Percentiles rank a stretch among this genome's conserved stretches.
phyloP scores from a whole-genome alignment of 805 yeast species.

The Priceomyces medius region DNA sequence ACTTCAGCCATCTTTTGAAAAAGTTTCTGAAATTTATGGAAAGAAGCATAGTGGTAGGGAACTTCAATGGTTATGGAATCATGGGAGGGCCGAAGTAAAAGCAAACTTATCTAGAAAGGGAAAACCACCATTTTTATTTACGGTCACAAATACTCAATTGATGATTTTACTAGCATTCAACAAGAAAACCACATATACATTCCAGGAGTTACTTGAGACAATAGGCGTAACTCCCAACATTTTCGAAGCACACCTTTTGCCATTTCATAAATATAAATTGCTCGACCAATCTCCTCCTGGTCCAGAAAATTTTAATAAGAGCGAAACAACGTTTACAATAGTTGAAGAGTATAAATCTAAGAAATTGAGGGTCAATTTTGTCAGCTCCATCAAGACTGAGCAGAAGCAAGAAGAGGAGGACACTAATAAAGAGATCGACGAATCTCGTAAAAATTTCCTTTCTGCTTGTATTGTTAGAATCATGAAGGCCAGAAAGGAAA shows the following conservation, averaged over 20 bases:
- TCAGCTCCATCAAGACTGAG: conserved; percentile 58
- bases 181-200: conserved; percentile 57
- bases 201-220: conserved; percentile 57
- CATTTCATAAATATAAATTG: conserved; percentile 76
- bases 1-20: conserved; percentile 60
- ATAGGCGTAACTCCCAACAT: conserved; percentile 67
- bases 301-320: conserved; percentile 44
- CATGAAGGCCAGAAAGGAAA: conserved; percentile 87
- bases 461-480: conserved; percentile 94
- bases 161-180: conserved; percentile 85
- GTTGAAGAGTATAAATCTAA: conserved; percentile 83
- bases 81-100: conserved; percentile 87
- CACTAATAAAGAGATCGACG: conserved; percentile 77
- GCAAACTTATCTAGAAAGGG: conserved; percentile 82
- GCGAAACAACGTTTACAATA: conserved; percentile 61
- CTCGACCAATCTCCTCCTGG: conserved; percentile 66
- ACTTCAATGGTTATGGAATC: conserved; percentile 94
- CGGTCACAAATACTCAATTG: conserved; percentile 83
- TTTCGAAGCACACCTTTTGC: conserved; percentile 73
- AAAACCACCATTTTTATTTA: conserved; percentile 75
- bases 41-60: conserved; percentile 82
- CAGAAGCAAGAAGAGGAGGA: conserved; percentile 69
- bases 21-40: conserved; percentile 66
- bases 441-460: conserved; percentile 79
- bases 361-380: conserved; percentile 78